These are phyloP conservation scores for Flaveria floridana DNA, from an alignment of 140 eudicot species.

Conservation along the genomic window DNA sequence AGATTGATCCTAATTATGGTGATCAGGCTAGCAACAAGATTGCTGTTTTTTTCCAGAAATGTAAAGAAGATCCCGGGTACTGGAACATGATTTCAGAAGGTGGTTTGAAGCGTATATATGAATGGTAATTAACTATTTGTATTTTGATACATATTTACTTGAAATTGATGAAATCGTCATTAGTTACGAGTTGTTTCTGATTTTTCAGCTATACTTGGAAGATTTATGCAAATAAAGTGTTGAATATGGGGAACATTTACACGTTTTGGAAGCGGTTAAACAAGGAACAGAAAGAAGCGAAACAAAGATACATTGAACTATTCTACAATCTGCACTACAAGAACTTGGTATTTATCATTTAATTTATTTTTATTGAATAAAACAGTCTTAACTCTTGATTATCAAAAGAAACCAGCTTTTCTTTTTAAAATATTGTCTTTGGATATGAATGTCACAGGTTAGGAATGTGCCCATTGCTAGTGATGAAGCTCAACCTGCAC, in stretches of 20 bases:
- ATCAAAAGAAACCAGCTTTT: constrained; percentile 5
- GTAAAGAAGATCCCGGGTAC: constrained; percentile 66
- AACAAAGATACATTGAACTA: constrained; percentile 78
- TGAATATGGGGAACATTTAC: constrained; percentile 87
- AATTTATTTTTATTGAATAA: neutral
- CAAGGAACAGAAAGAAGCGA: constrained; percentile 78
- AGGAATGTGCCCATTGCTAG: constrained; percentile 43
- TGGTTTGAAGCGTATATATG: constrained; percentile 82
- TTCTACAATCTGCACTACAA: constrained; percentile 68
- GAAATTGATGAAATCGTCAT: neutral
- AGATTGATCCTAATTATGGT: constrained; percentile 75
- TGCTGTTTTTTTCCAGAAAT: constrained; percentile 83
- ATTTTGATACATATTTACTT: neutral
- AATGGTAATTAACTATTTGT: constrained; percentile 49
- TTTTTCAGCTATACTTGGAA: constrained; percentile 89
- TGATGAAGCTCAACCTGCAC: constrained; percentile 43
- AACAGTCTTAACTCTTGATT: neutral
- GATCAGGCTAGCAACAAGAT: constrained; percentile 83
- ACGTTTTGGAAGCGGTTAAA: constrained; percentile 71
- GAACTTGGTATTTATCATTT: constrained; percentile 57
- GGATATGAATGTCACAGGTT: constrained; percentile 39
- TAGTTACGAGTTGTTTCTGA: neutral
- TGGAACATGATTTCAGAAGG: constrained; percentile 74
- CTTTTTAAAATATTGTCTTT: neutral
- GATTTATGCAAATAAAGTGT: constrained; percentile 89